Percentiles rank a stretch among this genome's conserved stretches.
Evolutionary conservation across 2,329 filamentous ascomycete genomes (phyloP).

Genomic region (Hirsutella rhossiliensis): DNA sequence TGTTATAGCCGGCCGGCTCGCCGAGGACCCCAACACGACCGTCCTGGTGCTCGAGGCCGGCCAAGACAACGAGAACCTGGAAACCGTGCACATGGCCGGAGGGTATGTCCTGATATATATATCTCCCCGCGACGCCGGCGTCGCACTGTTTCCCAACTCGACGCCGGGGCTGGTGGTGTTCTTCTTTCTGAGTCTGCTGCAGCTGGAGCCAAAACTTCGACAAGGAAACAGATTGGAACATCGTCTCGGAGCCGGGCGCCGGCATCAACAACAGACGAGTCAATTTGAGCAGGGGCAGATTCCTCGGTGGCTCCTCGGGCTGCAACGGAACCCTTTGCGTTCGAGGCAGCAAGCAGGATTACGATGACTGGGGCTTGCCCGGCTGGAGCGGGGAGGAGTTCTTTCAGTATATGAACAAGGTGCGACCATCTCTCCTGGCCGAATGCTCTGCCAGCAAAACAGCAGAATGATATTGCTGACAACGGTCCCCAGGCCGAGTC

Average conservation of each 20-base stretch:
- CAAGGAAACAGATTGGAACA: constrained; percentile 38
- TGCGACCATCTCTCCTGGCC: constrained; percentile 10
- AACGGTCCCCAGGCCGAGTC: constrained; percentile 31
- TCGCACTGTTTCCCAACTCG: too few relatives aligned
- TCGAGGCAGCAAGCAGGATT: constrained; percentile 32
- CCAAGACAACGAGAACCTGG: constrained; percentile 26
- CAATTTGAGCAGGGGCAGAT: constrained; percentile 34
- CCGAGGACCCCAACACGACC: constrained; percentile 17
- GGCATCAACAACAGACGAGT: constrained; percentile 29
- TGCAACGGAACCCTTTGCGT: constrained; percentile 38
- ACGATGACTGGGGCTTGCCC: constrained; percentile 42
- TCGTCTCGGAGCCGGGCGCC: constrained; percentile 25
- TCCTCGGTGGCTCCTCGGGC: constrained; percentile 35
- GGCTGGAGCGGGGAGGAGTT: constrained; percentile 47
- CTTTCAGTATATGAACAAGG: constrained; percentile 43
- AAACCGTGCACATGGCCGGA: constrained; percentile 38
- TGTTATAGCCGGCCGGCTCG: constrained; percentile 23
- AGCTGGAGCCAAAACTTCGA: constrained; percentile 34
- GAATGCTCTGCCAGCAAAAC: background rate
- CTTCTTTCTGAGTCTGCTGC: background rate
- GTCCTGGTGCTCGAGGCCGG: constrained; percentile 26
- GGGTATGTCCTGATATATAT: constrained; percentile 22
- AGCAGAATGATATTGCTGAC: background rate
- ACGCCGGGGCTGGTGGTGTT: too few relatives aligned
- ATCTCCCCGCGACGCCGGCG: too few relatives aligned